A percentile compares a stretch with the other conserved stretches of the same genome.
Evolutionary conservation across 2,329 filamentous ascomycete genomes (phyloP).

Genomic region (Pochonia chlamydosporia): DNA sequence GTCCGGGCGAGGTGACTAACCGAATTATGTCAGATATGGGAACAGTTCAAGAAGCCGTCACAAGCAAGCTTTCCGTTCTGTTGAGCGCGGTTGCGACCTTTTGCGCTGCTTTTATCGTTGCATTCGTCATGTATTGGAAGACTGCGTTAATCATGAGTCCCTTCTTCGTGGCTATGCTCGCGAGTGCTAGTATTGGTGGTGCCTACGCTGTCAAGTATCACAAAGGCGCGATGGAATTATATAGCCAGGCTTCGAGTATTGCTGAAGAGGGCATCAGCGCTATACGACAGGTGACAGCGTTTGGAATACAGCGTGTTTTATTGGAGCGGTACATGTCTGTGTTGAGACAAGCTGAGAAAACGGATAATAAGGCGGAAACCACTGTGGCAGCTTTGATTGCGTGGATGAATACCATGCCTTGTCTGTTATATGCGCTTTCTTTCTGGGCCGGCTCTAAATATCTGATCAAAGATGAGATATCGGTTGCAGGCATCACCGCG

Average conservation of each 20-base stretch:
- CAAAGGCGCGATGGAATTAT: neutral
- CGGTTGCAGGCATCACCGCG: too few species aligned
- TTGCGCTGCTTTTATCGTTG: neutral
- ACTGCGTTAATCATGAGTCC: neutral
- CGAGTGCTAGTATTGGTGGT: neutral
- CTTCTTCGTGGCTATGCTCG: neutral
- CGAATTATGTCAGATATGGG: neutral
- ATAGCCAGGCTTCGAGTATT: neutral
- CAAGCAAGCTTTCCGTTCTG: neutral
- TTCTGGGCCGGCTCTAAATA: conserved; percentile 5
- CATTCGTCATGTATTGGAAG: neutral
- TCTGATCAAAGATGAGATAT: neutral
- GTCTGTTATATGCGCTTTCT: conserved; percentile 4
- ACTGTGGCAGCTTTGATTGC: conserved; percentile 2
- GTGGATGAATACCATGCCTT: conserved; percentile 6
- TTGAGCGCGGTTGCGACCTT: neutral
- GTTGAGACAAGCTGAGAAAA: conserved; percentile 1
- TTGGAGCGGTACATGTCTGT: neutral
- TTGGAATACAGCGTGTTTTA: neutral
- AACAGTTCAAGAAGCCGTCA: neutral
- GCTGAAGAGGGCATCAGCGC: neutral
- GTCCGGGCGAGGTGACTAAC: conserved; percentile 1
- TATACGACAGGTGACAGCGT: neutral
- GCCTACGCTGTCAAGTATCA: neutral
- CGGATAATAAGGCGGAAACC: neutral